Evolutionary conservation across 2,329 filamentous ascomycete species (phyloP).

Genomic region (Pseudogymnoascus sp.): DNA sequence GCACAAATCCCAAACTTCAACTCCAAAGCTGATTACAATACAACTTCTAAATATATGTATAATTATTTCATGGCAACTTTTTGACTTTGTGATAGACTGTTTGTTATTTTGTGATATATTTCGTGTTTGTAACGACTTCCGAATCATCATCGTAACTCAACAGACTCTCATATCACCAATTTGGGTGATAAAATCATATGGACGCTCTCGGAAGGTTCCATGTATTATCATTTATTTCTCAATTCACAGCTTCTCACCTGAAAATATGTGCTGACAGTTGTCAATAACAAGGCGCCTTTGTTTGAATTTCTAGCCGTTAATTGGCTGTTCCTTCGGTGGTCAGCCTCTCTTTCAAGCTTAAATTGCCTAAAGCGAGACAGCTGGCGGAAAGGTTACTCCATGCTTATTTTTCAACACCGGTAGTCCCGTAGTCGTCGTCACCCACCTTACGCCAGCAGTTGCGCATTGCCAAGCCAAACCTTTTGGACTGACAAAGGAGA

Average conservation of each 20-base stretch:
- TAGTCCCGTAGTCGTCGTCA: not conserved
- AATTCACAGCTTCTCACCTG: not conserved
- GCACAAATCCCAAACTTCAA: not conserved
- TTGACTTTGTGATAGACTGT: not conserved
- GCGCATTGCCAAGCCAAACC: not conserved
- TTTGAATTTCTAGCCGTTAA: not conserved
- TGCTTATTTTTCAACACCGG: not conserved
- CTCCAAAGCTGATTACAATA: not conserved
- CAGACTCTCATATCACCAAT: not conserved
- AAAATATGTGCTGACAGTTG: not conserved
- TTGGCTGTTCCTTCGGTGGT: not conserved
- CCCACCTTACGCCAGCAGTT: not conserved
- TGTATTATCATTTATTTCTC: no score
- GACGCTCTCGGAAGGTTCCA: not conserved
- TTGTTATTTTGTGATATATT: not conserved
- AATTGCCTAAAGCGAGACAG: not conserved
- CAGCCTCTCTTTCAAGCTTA: not conserved
- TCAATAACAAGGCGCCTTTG: not conserved
- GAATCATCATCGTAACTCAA: not conserved
- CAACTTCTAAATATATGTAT: not conserved
- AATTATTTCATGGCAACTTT: not conserved
- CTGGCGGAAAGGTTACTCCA: not conserved
- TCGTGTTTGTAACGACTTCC: not conserved
- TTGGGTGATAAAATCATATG: not conserved
- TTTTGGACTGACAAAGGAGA: not conserved